Evolutionary conservation across 1,139 yeast genomes (phyloP).

Genomic region (Saccharomyces hybrid): DNA sequence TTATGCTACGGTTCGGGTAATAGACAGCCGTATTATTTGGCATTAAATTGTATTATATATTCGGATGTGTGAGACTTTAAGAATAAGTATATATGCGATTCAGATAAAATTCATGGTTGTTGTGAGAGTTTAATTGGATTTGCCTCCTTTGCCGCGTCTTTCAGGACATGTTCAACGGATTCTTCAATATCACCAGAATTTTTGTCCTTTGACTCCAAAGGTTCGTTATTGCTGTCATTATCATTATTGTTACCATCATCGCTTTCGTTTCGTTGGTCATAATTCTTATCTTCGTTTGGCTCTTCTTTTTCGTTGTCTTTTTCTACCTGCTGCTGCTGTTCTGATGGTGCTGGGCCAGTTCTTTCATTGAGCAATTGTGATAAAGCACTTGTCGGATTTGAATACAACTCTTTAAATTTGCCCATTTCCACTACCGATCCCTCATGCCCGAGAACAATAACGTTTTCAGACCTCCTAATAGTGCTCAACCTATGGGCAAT

Average conservation of each 20-base stretch:
- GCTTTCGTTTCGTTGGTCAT: conserved; percentile 7
- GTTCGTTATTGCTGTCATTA: not conserved
- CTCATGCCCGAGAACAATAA: conserved; percentile 66
- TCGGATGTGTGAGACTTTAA: not conserved
- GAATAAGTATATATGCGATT: not conserved
- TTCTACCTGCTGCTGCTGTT: not conserved
- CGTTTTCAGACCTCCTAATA: conserved; percentile 72
- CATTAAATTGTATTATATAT: not conserved
- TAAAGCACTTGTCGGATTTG: conserved; percentile 57
- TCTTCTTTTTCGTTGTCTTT: not conserved
- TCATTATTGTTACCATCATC: conserved; percentile 1
- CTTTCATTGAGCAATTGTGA: conserved; percentile 57
- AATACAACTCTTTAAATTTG: conserved; percentile 52
- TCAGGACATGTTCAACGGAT: conserved; percentile 15
- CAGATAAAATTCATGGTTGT: not conserved
- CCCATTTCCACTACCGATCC: conserved; percentile 89
- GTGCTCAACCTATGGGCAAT: conserved; percentile 92
- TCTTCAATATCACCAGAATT: conserved; percentile 7
- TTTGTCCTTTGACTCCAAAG: conserved; percentile 2
- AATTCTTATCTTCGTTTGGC: not conserved
- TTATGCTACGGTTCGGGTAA: not conserved
- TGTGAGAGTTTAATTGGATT: conserved; percentile 24
- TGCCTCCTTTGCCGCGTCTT: conserved; percentile 35
- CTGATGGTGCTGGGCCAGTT: conserved; percentile 12
- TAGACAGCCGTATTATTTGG: not conserved